Base-by-base conservation (phyloP, 192 early-diverging fungal genomes). In the Coemansia sp. region DNA sequence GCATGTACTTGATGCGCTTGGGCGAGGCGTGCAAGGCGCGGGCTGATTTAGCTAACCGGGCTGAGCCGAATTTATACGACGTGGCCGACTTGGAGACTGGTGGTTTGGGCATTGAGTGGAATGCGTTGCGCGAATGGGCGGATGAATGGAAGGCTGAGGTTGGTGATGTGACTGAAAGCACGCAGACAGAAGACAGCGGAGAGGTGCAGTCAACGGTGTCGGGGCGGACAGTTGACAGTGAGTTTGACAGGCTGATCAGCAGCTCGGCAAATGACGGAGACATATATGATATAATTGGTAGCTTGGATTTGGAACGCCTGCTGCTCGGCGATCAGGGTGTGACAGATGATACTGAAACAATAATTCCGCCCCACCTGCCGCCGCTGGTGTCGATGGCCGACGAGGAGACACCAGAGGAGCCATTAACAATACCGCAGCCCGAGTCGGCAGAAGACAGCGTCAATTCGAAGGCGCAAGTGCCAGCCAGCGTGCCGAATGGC, bases 1-100 rank as follows among this genome's bases (percentile, higher is more conserved):
- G 77, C 49, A 32, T 74, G 39, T 80, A 80, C 39, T 11, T 80
- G 61, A 32, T 69, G 68, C 72, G 77, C 14, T 63, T 80, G 23
- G 77, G 77, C 14, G 77, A 80, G 43, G 68, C 77, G 12, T 75
- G 72, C 22, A 63, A 66, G 35, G 65, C 77, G 35, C 77, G 65
- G 24, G 69, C 77, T 8, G 77, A 80, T 27, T 29, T 80, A 48
- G 77, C 77, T 5, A 65, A 57, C 11, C 64, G 77, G 17, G 65
- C 69, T 11, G 67, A 80, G 17, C 77, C 77, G 9, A 80, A 72
- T 22, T 35, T 75, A 3, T 63, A 45, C 22, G 77, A 80, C 23
- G 45, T 80, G 12, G 22, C 65, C 17, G 72, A 72, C 15, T 27
- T 62, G 9, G 70, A 61, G n/a, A 19, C 72, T 2, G n/a, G 29